These are phyloP conservation scores for Tuber microsphaerosporum DNA, from an alignment of 495 filamentous ascomycete genomes.

Conservation along the genomic window DNA sequence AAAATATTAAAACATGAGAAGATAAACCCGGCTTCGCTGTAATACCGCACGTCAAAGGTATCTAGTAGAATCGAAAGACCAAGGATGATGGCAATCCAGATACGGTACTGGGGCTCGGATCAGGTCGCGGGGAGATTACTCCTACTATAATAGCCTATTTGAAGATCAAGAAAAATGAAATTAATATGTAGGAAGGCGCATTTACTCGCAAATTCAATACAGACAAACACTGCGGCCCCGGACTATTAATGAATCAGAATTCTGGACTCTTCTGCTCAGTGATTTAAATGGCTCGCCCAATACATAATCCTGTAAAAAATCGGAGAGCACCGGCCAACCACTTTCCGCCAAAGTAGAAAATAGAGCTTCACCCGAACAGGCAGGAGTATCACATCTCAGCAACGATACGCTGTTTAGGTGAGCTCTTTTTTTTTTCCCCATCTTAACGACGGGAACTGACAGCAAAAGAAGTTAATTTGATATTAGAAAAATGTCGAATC, in stretches of 20 bases:
- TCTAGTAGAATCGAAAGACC: slow-evolving; percentile 60
- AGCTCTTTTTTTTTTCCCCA: slow-evolving; percentile 31
- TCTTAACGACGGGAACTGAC: slow-evolving; percentile 45
- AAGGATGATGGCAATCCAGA: slow-evolving; percentile 72
- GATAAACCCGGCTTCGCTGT: slow-evolving; percentile 68
- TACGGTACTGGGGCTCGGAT: slow-evolving; percentile 55
- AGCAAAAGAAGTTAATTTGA: not conserved
- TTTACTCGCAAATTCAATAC: too few species aligned
- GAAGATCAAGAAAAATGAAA: not conserved
- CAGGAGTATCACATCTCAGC: slow-evolving; percentile 72
- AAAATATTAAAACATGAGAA: slow-evolving; percentile 70
- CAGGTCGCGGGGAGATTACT: slow-evolving; percentile 63
- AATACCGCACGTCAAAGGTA: slow-evolving; percentile 59
- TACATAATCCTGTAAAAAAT: slow-evolving; percentile 68
- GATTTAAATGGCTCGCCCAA: slow-evolving; percentile 34
- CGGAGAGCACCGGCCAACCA: slow-evolving; percentile 67
- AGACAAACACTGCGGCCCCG: too few species aligned
- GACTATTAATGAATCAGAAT: slow-evolving; percentile 10
- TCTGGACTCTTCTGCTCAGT: not conserved
- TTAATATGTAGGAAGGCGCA: not conserved
- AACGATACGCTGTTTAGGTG: slow-evolving; percentile 23
- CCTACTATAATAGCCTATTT: slow-evolving; percentile 9
- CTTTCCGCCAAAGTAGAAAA: slow-evolving; percentile 66
- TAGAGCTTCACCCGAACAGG: slow-evolving; percentile 55
- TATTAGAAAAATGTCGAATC: not conserved